These are phyloP conservation scores for Aspergillus steynii DNA, from an alignment of 495 filamentous ascomycete genomes.

Conservation along the genomic window DNA sequence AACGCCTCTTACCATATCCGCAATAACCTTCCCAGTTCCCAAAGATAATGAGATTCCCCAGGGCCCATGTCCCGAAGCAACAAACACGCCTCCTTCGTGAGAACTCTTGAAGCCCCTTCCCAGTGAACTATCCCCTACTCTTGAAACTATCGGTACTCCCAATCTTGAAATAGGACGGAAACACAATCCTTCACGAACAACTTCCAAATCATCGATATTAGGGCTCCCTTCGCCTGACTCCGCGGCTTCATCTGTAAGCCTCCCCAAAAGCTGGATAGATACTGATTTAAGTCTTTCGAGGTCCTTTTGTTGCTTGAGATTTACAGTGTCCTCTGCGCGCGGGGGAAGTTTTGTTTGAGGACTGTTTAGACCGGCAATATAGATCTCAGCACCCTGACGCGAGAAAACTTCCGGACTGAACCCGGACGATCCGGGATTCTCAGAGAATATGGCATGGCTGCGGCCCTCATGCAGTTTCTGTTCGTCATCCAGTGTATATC, in stretches of 20 bases:
- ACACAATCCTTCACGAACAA: slow-evolving; percentile 66
- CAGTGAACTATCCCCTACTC: slow-evolving; percentile 54
- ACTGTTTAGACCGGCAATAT: slow-evolving; percentile 73
- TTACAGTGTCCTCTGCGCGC: slow-evolving; percentile 46
- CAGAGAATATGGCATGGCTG: slow-evolving; percentile 74
- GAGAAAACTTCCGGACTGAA: slow-evolving; percentile 77
- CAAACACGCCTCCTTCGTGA: slow-evolving; percentile 60
- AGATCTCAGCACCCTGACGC: slow-evolving; percentile 63
- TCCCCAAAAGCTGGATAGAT: slow-evolving; percentile 57
- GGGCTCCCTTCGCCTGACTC: slow-evolving; percentile 21
- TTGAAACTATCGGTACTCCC: slow-evolving; percentile 61
- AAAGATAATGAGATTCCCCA: slow-evolving; percentile 66
- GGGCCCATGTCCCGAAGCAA: slow-evolving; percentile 72
- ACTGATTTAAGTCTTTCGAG: slow-evolving; percentile 55
- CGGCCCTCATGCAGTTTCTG: slow-evolving; percentile 27
- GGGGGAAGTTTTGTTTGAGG: slow-evolving; percentile 56
- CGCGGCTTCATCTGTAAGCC: slow-evolving; percentile 16
- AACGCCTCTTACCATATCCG: slow-evolving; percentile 59
- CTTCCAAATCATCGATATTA: slow-evolving; percentile 55
- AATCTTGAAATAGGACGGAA: slow-evolving; percentile 67
- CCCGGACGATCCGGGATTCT: slow-evolving; percentile 41
- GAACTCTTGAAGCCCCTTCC: slow-evolving; percentile 47
- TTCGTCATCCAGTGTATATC: slow-evolving; percentile 40
- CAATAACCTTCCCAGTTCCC: slow-evolving; percentile 67
- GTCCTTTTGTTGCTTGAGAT: slow-evolving; percentile 40